phyloP scores from a whole-genome alignment of 1,284 basidiomycete genomes.

The Apiotrichum veenhuisii region DNA sequence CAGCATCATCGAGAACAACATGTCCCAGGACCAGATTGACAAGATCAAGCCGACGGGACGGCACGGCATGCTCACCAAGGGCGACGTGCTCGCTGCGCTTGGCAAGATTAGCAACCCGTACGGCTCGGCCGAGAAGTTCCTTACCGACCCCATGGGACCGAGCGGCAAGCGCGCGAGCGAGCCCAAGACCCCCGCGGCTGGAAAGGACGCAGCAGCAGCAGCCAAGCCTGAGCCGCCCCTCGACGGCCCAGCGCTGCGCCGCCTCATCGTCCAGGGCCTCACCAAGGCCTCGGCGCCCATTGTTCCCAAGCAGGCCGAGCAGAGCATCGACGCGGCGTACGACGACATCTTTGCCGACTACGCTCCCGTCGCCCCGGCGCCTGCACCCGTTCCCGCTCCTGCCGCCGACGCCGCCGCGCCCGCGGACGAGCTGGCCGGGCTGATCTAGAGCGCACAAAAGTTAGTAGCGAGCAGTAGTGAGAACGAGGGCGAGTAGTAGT shows the following conservation, averaged over 20 bases:
- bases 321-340: slow-evolving; percentile 33
- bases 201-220: slow-evolving; percentile 9
- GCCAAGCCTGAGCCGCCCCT: slow-evolving; percentile 53
- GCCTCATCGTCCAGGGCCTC: slow-evolving; percentile 67
- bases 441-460: slow-evolving; percentile 25
- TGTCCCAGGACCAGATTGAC: slow-evolving; percentile 48
- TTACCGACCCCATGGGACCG: slow-evolving; percentile 43
- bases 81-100: slow-evolving; percentile 75
- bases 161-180: slow-evolving; percentile 39
- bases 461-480: background rate
- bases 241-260: slow-evolving; percentile 65
- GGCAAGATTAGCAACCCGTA: slow-evolving; percentile 64
- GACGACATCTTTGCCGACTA: slow-evolving; percentile 47
- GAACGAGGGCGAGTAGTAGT: background rate
- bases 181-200: slow-evolving; percentile 19
- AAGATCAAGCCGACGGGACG: slow-evolving; percentile 65
- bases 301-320: slow-evolving; percentile 8
- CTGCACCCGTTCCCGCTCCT: slow-evolving; percentile 18
- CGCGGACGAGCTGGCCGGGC: slow-evolving; percentile 45
- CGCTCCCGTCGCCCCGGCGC: slow-evolving; percentile 34
- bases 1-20: slow-evolving; percentile 43
- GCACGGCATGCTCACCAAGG: slow-evolving; percentile 85
- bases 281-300: slow-evolving; percentile 57
- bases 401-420: slow-evolving; percentile 14
- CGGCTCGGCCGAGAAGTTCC: slow-evolving; percentile 69